These are phyloP conservation scores for Fusarium clavum DNA, from an alignment of 2,329 filamentous ascomycete genomes.

Conservation along the genomic window DNA sequence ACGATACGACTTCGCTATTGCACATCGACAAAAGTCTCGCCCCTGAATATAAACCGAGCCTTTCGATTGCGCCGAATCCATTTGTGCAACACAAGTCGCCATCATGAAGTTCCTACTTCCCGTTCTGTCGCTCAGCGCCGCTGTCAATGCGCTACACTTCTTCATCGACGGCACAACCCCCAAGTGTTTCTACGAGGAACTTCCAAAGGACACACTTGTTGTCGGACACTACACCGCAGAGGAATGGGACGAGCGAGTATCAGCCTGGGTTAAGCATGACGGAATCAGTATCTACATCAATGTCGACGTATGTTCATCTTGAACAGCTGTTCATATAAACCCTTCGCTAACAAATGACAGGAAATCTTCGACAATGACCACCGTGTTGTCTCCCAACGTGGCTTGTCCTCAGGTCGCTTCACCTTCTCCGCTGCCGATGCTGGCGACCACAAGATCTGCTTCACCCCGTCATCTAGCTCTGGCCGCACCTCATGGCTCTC, in stretches of 20 bases:
- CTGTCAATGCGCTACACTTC: constrained; percentile 90
- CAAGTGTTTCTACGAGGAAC: constrained; percentile 98
- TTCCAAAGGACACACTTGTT: constrained; percentile 96
- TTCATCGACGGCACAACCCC: constrained; percentile 87
- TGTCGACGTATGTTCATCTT: constrained; percentile 73
- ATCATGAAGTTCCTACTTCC: constrained; percentile 72
- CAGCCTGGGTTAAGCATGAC: constrained; percentile 77
- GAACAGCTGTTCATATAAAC: constrained; percentile 6
- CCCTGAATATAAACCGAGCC: constrained; percentile 9
- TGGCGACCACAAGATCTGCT: constrained; percentile 97
- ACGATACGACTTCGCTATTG: constrained; percentile 12
- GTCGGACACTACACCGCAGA: constrained; percentile 92
- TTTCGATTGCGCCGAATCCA: constrained; percentile 31
- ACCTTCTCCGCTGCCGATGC: constrained; percentile 94
- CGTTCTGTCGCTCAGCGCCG: constrained; percentile 72
- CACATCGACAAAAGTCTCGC: constrained; percentile 17
- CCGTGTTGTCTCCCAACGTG: constrained; percentile 90
- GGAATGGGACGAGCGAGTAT: constrained; percentile 79
- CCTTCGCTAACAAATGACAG: constrained; percentile 52
- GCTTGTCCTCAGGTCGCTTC: constrained; percentile 81
- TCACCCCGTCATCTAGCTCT: constrained; percentile 82
- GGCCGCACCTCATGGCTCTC: constrained; percentile 79
- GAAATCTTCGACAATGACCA: constrained; percentile 98
- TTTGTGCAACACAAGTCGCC: constrained; percentile 16
- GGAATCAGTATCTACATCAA: constrained; percentile 88